phyloP scores from a whole-genome alignment of 768 basidiomycete species.

The Tulasnella sp. region DNA sequence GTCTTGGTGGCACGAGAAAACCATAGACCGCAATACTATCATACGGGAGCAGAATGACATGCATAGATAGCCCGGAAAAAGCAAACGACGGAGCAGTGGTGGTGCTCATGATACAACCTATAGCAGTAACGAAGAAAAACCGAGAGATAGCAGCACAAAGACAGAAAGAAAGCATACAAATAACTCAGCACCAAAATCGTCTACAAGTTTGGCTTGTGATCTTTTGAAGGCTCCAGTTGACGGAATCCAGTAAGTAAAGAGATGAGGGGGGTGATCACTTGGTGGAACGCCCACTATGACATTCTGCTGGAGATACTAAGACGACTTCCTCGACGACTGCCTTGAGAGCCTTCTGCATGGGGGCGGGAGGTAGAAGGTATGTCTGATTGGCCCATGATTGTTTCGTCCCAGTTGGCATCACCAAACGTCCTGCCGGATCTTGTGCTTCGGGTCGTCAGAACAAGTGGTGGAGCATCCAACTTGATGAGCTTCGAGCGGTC shows the following conservation, averaged over 20 bases:
- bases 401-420: background rate
- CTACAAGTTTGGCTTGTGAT: too few relatives aligned
- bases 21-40: background rate
- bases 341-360: too few relatives aligned
- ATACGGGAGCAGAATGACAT: background rate
- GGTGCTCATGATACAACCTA: background rate
- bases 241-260: too few relatives aligned
- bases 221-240: too few relatives aligned
- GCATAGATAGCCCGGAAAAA: background rate
- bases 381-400: background rate
- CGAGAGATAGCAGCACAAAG: background rate
- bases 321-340: too few relatives aligned
- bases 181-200: constrained; percentile 1
- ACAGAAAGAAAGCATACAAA: constrained; percentile 1
- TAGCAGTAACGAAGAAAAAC: background rate
- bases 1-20: background rate
- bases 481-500: constrained; percentile 9
- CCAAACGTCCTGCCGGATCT: constrained; percentile 12
- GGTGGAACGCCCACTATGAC: too few relatives aligned
- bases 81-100: background rate
- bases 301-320: too few relatives aligned
- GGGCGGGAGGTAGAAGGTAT: too few relatives aligned
- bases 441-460: constrained; percentile 7
- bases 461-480: constrained; percentile 11
- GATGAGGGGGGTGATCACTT: too few relatives aligned